These are phyloP conservation scores for Rhododendron griersonianum DNA, from an alignment of 148 eudicot species.

Conservation along the genomic window DNA sequence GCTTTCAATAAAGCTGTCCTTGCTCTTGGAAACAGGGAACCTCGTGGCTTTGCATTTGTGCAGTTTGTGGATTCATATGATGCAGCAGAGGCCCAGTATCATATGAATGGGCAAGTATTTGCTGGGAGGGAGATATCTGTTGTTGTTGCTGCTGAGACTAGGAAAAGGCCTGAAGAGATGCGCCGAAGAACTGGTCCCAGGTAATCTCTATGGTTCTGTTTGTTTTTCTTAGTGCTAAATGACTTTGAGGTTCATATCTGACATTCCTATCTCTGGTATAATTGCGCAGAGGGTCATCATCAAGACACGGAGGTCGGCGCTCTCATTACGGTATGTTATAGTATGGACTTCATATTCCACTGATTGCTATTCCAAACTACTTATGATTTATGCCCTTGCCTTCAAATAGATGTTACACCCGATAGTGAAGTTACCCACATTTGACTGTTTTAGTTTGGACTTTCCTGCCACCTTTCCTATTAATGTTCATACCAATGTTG, in stretches of 20 bases:
- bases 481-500: background rate
- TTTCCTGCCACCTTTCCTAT: background rate
- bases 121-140: conserved; percentile 73
- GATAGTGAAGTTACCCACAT: background rate
- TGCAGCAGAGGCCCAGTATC: conserved; percentile 68
- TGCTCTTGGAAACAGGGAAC: conserved; percentile 42
- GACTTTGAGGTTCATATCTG: background rate
- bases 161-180: conserved; percentile 78
- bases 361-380: background rate
- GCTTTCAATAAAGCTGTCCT: conserved; percentile 7
- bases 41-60: conserved; percentile 86
- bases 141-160: conserved; percentile 63
- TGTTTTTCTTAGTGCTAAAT: background rate
- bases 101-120: conserved; percentile 63
- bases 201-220: conserved; percentile 19
- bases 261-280: conserved; percentile 1
- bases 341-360: no score
- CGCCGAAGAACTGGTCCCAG: conserved; percentile 52
- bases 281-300: conserved; percentile 39
- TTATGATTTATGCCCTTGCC: background rate
- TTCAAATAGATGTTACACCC: background rate
- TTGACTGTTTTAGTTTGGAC: background rate
- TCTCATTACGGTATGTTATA: conserved; percentile 40
- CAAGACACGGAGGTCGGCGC: conserved; percentile 51
- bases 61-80: conserved; percentile 66